A percentile compares a stretch with the other conserved stretches of the same genome.
Evolutionary conservation across 2,329 filamentous ascomycete genomes (phyloP).

Genomic region (Talaromyces piceae): DNA sequence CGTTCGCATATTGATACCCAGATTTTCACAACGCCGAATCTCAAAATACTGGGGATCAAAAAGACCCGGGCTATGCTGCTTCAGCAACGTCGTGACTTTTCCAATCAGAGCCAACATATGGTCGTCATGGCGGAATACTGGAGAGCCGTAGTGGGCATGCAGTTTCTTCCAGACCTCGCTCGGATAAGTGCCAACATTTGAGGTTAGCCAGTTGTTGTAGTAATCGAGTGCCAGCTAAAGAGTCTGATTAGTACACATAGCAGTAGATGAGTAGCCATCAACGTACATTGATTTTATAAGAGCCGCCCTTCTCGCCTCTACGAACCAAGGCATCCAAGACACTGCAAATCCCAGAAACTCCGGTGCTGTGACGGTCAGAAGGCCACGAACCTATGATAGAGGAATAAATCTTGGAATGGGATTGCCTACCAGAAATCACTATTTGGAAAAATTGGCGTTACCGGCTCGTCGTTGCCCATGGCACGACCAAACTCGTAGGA

Average conservation of each 20-base stretch:
- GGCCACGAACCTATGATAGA: not conserved
- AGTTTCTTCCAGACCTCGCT: slow-evolving; percentile 42
- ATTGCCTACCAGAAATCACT: slow-evolving; percentile 34
- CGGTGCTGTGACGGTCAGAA: slow-evolving; percentile 1
- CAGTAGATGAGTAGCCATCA: not conserved
- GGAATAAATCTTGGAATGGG: too few relatives aligned
- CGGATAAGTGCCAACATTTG: slow-evolving; percentile 34
- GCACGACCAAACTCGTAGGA: slow-evolving; percentile 41
- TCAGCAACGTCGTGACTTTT: slow-evolving; percentile 31
- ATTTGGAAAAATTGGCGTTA: slow-evolving; percentile 41
- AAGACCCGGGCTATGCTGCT: slow-evolving; percentile 30
- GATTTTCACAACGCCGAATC: slow-evolving; percentile 20
- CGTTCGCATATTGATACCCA: slow-evolving; percentile 29
- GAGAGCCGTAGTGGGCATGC: slow-evolving; percentile 38
- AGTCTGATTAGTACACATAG: not conserved
- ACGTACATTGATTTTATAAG: slow-evolving; percentile 34
- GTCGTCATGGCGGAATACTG: slow-evolving; percentile 46
- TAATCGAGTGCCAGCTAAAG: slow-evolving; percentile 31
- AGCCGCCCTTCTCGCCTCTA: slow-evolving; percentile 33
- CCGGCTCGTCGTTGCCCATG: slow-evolving; percentile 40
- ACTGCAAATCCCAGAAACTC: slow-evolving; percentile 33
- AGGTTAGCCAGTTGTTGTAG: slow-evolving; percentile 36
- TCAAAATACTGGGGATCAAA: slow-evolving; percentile 47
- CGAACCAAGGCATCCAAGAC: slow-evolving; percentile 38
- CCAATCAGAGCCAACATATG: slow-evolving; percentile 36